Evolutionary conservation across 805 yeast species (phyloP).

Genomic region (Dipodascus albidus): DNA sequence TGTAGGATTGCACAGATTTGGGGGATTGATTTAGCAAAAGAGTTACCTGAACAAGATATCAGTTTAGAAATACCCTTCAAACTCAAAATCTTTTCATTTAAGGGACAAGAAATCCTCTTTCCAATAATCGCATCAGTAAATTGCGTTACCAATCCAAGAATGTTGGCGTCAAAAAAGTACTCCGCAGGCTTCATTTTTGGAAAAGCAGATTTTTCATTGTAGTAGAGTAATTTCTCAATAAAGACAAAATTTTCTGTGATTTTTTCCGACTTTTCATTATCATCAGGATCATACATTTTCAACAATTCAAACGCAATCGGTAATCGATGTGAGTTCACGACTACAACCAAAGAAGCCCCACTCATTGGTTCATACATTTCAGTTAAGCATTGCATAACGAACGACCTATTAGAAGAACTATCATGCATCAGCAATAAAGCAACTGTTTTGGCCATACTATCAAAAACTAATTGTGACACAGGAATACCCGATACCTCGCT

Average conservation of each 20-base stretch:
- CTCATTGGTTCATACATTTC: slow-evolving; percentile 41
- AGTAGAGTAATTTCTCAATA: background rate
- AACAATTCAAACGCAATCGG: slow-evolving; percentile 26
- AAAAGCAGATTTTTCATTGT: slow-evolving; percentile 7
- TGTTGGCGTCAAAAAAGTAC: slow-evolving; percentile 41
- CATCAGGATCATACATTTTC: slow-evolving; percentile 29
- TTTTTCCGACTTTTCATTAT: slow-evolving; percentile 6
- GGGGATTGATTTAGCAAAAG: slow-evolving; percentile 60
- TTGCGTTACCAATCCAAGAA: slow-evolving; percentile 50
- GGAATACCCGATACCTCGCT: slow-evolving; percentile 37
- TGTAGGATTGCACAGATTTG: slow-evolving; percentile 82
- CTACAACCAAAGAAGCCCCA: slow-evolving; percentile 20
- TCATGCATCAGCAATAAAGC: slow-evolving; percentile 48
- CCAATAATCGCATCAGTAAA: slow-evolving; percentile 75
- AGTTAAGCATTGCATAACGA: slow-evolving; percentile 40
- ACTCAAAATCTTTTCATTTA: slow-evolving; percentile 57
- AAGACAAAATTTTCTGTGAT: slow-evolving; percentile 8
- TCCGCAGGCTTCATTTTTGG: slow-evolving; percentile 1
- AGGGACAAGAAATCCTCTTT: slow-evolving; percentile 58
- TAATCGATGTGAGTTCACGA: slow-evolving; percentile 18
- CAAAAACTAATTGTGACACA: slow-evolving; percentile 35
- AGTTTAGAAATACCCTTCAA: slow-evolving; percentile 64
- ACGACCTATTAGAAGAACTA: slow-evolving; percentile 35
- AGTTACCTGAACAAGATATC: slow-evolving; percentile 39
- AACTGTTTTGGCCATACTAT: slow-evolving; percentile 39